Evolutionary conservation across 495 filamentous ascomycete genomes (phyloP).

Genomic region (Daldinia decipiens): DNA sequence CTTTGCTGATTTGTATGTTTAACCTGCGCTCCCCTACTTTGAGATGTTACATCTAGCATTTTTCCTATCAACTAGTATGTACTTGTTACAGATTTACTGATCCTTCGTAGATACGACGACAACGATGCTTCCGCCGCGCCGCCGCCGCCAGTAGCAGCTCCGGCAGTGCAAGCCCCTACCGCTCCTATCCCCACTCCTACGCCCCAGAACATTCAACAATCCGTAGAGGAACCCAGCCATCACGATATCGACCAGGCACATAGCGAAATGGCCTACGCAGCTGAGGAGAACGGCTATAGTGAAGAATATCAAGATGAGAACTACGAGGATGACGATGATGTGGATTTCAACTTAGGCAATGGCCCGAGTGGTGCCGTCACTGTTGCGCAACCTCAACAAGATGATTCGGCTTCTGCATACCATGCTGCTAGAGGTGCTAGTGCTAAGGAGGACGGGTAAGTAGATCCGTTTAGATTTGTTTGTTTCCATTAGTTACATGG

Average conservation of each 20-base stretch:
- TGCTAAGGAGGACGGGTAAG: constrained; percentile 99
- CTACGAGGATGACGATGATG: constrained; percentile 69
- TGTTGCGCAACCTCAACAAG: constrained; percentile 51
- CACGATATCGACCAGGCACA: constrained; percentile 33
- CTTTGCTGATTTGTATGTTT: constrained; percentile 93
- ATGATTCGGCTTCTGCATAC: constrained; percentile 44
- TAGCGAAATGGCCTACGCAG: constrained; percentile 40
- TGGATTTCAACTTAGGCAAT: constrained; percentile 66
- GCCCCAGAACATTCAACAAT: constrained; percentile 23
- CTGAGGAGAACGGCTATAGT: constrained; percentile 59
- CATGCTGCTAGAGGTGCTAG: constrained; percentile 63
- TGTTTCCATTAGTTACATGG: constrained; percentile 24
- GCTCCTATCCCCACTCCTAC: constrained; percentile 24
- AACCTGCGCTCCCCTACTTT: neutral
- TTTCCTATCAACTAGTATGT: constrained; percentile 1
- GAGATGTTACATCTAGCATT: neutral
- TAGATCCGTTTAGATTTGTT: constrained; percentile 51
- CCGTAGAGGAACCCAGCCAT: constrained; percentile 29
- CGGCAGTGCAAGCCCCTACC: constrained; percentile 37
- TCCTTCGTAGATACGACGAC: constrained; percentile 78
- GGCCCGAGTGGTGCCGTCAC: constrained; percentile 51
- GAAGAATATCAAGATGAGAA: constrained; percentile 67
- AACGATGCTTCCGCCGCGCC: constrained; percentile 67
- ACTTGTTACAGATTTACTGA: constrained; percentile 26
- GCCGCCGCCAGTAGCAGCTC: constrained; percentile 47